Evolutionary conservation across 768 basidiomycete genomes (phyloP).

Genomic region (Mycena maculata): DNA sequence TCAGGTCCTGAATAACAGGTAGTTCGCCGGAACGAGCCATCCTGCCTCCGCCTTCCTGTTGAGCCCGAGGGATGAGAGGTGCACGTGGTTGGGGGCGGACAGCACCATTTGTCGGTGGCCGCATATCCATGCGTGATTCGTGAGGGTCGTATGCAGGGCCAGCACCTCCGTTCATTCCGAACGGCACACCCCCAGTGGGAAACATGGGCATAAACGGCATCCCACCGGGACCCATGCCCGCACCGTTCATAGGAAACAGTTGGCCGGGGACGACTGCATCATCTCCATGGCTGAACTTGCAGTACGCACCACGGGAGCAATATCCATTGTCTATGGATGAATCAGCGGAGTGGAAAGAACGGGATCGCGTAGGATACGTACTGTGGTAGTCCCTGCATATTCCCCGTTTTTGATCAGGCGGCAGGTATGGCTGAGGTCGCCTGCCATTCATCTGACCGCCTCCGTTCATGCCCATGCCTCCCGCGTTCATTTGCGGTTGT

Average conservation of each 20-base stretch:
- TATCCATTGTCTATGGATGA: conserved; percentile 81
- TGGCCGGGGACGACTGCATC: conserved; percentile 84
- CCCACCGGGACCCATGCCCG: conserved; percentile 48
- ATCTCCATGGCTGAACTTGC: conserved; percentile 94
- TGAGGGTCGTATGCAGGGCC: conserved; percentile 79
- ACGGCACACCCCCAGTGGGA: conserved; percentile 63
- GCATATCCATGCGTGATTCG: conserved; percentile 85
- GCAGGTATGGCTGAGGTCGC: conserved; percentile 70
- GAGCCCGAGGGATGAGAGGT: conserved; percentile 65
- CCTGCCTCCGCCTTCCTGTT: conserved; percentile 63
- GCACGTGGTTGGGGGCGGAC: conserved; percentile 61
- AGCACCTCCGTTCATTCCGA: conserved; percentile 57
- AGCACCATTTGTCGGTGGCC: conserved; percentile 55
- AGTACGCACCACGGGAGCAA: conserved; percentile 88
- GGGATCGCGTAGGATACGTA: conserved; percentile 54
- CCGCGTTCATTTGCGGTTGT: conserved; percentile 48
- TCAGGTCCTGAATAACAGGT: conserved; percentile 87
- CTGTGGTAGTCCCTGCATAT: conserved; percentile 95
- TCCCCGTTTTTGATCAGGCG: conserved; percentile 79
- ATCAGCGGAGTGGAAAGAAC: conserved; percentile 17
- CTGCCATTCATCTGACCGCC: conserved; percentile 57
- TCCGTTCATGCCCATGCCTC: conserved; percentile 52
- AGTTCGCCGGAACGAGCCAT: conserved; percentile 73
- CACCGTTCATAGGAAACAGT: conserved; percentile 67
- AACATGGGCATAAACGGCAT: conserved; percentile 83